A percentile compares a stretch with the other conserved stretches of the same genome.
Conservation (phyloP, 2,329 filamentous ascomycete genomes). For the Colletotrichum neosansevieriae region DNA sequence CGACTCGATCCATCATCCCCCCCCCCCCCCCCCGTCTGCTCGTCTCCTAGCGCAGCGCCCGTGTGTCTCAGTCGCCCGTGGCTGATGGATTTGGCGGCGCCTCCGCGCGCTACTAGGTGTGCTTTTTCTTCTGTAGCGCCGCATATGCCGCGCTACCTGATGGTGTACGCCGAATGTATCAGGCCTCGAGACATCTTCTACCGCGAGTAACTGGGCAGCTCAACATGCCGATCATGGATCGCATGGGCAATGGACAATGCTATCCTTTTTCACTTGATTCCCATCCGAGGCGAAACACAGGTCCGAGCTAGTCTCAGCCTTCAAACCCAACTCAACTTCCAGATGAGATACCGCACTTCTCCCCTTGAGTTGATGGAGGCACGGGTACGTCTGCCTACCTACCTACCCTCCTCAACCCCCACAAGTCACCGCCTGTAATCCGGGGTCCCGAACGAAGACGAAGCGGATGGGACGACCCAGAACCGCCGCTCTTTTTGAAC, state of each 20-base stretch:
- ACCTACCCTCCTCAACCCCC: background rate
- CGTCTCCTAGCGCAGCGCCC: constrained; percentile 3
- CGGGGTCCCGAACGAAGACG: constrained; percentile 7
- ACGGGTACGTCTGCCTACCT: constrained; percentile 4
- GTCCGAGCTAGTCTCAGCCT: constrained; percentile 10
- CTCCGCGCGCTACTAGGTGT: too few relatives aligned
- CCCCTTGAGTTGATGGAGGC: background rate
- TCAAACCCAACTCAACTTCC: background rate
- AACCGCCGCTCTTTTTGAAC: background rate
- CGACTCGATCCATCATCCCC: background rate
- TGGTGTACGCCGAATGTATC: background rate
- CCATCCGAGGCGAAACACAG: constrained; percentile 14
- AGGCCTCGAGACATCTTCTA: too few relatives aligned
- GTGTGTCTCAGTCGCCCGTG: background rate
- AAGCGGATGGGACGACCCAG: constrained; percentile 12
- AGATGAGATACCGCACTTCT: background rate
- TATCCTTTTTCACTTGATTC: background rate
- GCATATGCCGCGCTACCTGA: background rate
- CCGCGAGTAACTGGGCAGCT: background rate
- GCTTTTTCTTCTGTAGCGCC: background rate
- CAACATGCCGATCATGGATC: background rate
- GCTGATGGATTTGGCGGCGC: too few relatives aligned
- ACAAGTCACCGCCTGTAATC: constrained; percentile 7
- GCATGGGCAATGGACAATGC: background rate
- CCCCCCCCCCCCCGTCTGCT: background rate